Conservation (phyloP, 202 grass and related monocot genomes). For the Setaria viridis region DNA sequence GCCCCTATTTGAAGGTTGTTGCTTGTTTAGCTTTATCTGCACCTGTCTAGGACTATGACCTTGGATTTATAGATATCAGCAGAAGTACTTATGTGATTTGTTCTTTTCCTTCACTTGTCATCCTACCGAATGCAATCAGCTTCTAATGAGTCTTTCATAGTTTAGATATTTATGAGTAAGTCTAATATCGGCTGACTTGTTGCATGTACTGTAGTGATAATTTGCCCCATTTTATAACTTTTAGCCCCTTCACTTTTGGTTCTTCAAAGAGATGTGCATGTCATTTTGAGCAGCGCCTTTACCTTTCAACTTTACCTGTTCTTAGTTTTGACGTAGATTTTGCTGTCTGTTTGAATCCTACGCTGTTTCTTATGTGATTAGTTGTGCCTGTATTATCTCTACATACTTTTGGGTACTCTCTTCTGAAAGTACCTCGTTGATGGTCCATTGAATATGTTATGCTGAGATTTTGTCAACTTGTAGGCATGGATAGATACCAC, state of each 20-base stretch:
- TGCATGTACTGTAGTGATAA: background rate
- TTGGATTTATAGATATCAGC: background rate
- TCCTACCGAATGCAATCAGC: no score
- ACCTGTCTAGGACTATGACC: background rate
- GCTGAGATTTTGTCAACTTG: background rate
- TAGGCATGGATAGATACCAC: slow-evolving; percentile 79
- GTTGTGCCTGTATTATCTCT: background rate
- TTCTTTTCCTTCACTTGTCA: no score
- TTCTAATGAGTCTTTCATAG: background rate
- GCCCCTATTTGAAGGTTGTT: background rate
- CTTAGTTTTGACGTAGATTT: background rate
- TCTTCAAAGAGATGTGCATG: background rate
- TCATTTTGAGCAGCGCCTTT: background rate
- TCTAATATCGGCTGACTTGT: background rate
- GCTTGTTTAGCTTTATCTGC: background rate
- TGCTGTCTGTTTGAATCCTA: background rate
- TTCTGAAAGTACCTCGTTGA: background rate
- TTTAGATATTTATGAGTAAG: background rate
- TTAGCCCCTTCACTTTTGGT: background rate
- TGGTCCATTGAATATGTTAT: background rate
- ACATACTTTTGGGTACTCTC: background rate
- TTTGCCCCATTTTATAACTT: background rate
- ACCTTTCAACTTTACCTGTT: background rate
- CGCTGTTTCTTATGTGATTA: background rate
- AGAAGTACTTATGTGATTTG: no score